phyloP scores from a whole-genome alignment of 768 basidiomycete genomes.

The Agaricus blazei region DNA sequence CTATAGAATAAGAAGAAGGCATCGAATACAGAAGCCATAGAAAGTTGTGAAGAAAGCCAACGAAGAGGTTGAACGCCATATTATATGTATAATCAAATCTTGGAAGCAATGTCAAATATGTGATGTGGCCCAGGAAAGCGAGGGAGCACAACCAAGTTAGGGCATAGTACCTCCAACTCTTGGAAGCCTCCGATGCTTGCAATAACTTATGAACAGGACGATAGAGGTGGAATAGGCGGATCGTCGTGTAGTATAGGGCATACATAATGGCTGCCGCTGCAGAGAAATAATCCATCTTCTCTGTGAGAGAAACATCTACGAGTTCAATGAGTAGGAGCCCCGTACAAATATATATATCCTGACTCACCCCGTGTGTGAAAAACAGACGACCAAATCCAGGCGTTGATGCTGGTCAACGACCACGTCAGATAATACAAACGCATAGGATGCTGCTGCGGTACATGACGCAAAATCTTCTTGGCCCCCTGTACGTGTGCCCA shows the following conservation, averaged over 20 bases:
- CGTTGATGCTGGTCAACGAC: constrained; percentile 72
- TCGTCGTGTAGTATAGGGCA: constrained; percentile 70
- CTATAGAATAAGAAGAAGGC: constrained; percentile 38
- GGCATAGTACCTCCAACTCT: constrained; percentile 15
- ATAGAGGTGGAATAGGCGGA: constrained; percentile 78
- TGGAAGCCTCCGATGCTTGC: constrained; percentile 17
- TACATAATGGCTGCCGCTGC: constrained; percentile 82
- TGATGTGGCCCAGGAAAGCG: constrained; percentile 63
- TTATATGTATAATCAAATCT: constrained; percentile 95
- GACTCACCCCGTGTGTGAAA: constrained; percentile 86
- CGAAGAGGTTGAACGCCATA: constrained; percentile 71
- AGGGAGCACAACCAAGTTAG: constrained; percentile 54
- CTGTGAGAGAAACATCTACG: constrained; percentile 74
- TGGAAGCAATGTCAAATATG: constrained; percentile 70
- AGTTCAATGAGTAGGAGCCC: background rate
- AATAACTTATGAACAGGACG: constrained; percentile 19
- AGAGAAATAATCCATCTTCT: constrained; percentile 93
- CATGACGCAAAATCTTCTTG: constrained; percentile 34
- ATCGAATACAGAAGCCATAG: constrained; percentile 78
- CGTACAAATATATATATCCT: background rate
- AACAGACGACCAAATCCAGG: constrained; percentile 88
- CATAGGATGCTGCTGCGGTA: constrained; percentile 64
- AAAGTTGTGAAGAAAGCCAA: constrained; percentile 76
- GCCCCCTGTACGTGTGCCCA: constrained; percentile 66
- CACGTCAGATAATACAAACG: constrained; percentile 60